Evolutionary conservation across 495 filamentous ascomycete genomes (phyloP), one percentile per base, ranked within the genome.

Genomic region (Glarea lozoyensis): DNA sequence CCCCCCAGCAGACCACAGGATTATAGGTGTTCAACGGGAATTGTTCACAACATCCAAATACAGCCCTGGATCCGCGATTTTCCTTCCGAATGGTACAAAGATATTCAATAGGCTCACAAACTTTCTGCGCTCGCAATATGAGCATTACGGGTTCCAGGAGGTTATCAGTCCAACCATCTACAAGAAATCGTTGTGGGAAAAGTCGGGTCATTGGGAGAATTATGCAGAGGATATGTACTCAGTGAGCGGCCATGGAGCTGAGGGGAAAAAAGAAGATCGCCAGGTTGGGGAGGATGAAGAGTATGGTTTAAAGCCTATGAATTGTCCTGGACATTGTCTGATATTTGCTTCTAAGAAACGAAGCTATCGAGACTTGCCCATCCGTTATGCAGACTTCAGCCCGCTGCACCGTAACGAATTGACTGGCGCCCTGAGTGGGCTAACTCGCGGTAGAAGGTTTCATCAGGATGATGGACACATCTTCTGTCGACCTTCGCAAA

Each of bases 381-480:
- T 94, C 46, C 79, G 89, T 54, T 94, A 88, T 64, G 87, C 89
- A 40, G 89, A 96, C 59, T 96, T 94, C 65, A 88, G 86, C 52
- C 81, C 89, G 10, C 65, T 96, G 25, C 89, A 96, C 61, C 80
- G 89, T 11, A 94, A 96, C 58, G 89, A 96, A 62, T 65, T 83
- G 21, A 93, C 88, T 0, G 89, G 89, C 12, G 74, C 89, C 0
- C 62, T 96, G 52, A 88, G 80, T 49, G 89, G 89, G 15, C 65
- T 96, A 42, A 96, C 89, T 2, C 76, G 89, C 38, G 85, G 94
- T 17, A 76, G 89, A 31, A 72, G 87, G n/a, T 96, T 96, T 57
- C 89, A 96, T 61, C 89, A 96, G 60, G 89, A 96, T 56, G 89
- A 96, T 54, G 89, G 86, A 1, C 89, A 96, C 57, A 94, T 96